These are phyloP conservation scores for Bipolaris bicolor DNA, from an alignment of 2,329 filamentous ascomycete genomes.

Conservation along the genomic window DNA sequence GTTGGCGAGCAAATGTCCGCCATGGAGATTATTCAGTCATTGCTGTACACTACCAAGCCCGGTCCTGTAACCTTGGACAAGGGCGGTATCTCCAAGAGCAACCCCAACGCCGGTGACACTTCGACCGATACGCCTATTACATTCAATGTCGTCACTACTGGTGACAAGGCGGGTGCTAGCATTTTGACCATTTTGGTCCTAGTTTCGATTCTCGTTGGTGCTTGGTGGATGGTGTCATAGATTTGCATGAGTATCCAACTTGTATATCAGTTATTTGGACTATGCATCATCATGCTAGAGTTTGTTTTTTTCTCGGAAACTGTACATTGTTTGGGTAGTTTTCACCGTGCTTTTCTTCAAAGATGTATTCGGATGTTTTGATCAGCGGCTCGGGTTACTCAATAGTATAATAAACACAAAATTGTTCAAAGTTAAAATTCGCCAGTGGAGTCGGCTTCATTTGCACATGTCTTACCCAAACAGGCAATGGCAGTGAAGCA, in stretches of 20 bases:
- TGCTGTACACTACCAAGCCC: conserved; percentile 43
- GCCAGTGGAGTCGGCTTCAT: not conserved
- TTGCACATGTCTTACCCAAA: conserved; percentile 5
- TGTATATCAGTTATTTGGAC: conserved; percentile 5
- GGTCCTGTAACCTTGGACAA: conserved; percentile 55
- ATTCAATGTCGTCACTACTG: conserved; percentile 57
- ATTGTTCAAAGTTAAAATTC: not conserved
- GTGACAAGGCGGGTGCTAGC: conserved; percentile 71
- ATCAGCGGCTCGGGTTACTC: not conserved
- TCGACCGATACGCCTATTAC: conserved; percentile 37
- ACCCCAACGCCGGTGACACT: conserved; percentile 51
- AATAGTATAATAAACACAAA: conserved; percentile 1
- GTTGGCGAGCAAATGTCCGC: conserved; percentile 67
- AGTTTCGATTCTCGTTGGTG: conserved; percentile 61
- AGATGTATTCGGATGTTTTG: not conserved
- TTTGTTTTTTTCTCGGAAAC: not conserved
- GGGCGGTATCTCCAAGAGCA: conserved; percentile 59
- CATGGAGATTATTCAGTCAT: conserved; percentile 60
- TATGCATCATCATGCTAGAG: not conserved
- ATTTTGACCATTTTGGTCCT: conserved; percentile 68
- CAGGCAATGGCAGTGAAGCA: conserved; percentile 18
- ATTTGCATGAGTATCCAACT: conserved; percentile 1
- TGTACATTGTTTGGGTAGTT: not conserved
- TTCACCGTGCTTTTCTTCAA: not conserved
- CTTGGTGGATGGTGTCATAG: conserved; percentile 59